Evolutionary conservation across 2,329 filamentous ascomycete genomes (phyloP).

Genomic region (Polytolypa hystricis): DNA sequence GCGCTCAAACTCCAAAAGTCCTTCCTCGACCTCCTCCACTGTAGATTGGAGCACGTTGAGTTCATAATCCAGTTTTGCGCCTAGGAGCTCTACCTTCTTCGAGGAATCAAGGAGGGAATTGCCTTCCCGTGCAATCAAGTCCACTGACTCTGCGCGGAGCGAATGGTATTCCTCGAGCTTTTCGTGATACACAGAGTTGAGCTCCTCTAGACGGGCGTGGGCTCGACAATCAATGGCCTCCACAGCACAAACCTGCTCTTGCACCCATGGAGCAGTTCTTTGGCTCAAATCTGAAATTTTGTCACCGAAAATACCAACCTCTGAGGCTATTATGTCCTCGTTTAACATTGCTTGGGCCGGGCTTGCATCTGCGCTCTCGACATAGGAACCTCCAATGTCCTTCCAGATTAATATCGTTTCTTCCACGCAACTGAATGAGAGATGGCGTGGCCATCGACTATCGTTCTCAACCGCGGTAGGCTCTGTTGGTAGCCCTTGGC

Average conservation of each 20-base stretch:
- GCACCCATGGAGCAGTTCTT: conserved; percentile 32
- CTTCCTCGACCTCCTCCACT: conserved; percentile 78
- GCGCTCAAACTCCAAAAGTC: conserved; percentile 65
- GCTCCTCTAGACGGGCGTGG: conserved; percentile 51
- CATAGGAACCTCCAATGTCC: conserved; percentile 17
- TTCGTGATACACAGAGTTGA: conserved; percentile 58
- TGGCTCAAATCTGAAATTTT: conserved; percentile 28
- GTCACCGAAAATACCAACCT: conserved; percentile 25
- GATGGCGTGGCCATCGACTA: conserved; percentile 28
- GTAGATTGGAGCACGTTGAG: conserved; percentile 67
- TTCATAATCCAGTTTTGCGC: conserved; percentile 86
- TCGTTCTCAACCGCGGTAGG: conserved; percentile 15
- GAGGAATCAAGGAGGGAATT: conserved; percentile 57
- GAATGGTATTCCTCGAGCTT: conserved; percentile 59
- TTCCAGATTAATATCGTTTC: conserved; percentile 32
- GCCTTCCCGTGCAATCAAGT: conserved; percentile 59
- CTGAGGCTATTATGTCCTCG: conserved; percentile 29
- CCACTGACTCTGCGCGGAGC: conserved; percentile 55
- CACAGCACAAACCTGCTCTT: conserved; percentile 31
- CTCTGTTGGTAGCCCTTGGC: conserved; percentile 17
- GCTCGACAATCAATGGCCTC: conserved; percentile 54
- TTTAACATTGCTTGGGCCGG: conserved; percentile 30
- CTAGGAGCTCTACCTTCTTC: conserved; percentile 68
- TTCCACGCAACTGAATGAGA: conserved; percentile 39
- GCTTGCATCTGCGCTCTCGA: conserved; percentile 27